phyloP scores from a whole-genome alignment of 441 rosid genomes.

The California macrophylla region DNA sequence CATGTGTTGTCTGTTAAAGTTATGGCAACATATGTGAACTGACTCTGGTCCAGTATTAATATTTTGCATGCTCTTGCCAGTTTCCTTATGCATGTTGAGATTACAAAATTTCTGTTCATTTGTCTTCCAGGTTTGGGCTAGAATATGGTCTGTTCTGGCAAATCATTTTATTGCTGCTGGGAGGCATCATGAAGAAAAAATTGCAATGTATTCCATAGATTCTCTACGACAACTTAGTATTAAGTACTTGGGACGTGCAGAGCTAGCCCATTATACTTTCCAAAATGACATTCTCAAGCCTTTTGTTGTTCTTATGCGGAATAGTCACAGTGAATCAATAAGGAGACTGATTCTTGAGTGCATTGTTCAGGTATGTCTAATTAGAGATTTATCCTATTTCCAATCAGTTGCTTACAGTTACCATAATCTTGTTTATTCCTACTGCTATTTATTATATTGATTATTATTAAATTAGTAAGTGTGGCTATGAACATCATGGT shows the following conservation, averaged over 20 bases:
- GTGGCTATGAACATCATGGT: not conserved
- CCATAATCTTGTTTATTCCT: too few relatives aligned
- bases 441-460: too few relatives aligned
- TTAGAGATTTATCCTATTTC: conserved; percentile 16
- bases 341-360: conserved; percentile 96
- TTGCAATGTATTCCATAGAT: conserved; percentile 99
- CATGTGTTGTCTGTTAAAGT: not conserved
- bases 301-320: conserved; percentile 90
- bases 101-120: conserved; percentile 19
- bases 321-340: conserved; percentile 75
- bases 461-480: too few relatives aligned
- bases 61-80: not conserved
- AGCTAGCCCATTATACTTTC: conserved; percentile 89
- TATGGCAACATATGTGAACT: not conserved
- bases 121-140: conserved; percentile 89
- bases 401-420: too few relatives aligned
- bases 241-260: conserved; percentile 97
- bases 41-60: not conserved
- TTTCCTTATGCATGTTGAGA: not conserved
- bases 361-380: conserved; percentile 72
- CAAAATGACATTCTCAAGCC: conserved; percentile 99
- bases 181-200: conserved; percentile 92
- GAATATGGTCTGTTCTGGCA: conserved; percentile 96
- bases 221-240: conserved; percentile 96
- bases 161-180: conserved; percentile 98